phyloP scores from a whole-genome alignment of 2,329 filamentous ascomycete genomes.

The Arthroderma sp. region DNA sequence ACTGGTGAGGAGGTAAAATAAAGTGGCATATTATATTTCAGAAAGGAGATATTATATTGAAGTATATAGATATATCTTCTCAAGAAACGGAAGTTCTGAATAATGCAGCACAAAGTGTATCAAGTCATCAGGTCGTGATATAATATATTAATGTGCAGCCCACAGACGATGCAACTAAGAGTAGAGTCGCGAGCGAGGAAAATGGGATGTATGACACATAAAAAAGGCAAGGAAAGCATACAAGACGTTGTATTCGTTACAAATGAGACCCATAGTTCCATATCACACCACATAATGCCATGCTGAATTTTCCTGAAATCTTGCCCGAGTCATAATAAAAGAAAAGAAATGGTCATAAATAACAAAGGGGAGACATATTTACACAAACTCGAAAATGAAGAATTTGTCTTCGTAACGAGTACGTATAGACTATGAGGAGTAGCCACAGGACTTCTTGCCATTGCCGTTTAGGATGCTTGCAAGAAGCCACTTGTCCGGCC shows the following conservation, averaged over 20 bases:
- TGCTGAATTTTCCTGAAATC: background rate
- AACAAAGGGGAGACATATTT: background rate
- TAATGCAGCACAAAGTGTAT: background rate
- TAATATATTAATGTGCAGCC: background rate
- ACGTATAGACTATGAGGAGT: background rate
- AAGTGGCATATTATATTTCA: no score
- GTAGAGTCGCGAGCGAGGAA: background rate
- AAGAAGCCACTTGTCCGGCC: slow-evolving; percentile 16
- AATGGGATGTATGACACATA: background rate
- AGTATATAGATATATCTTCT: background rate
- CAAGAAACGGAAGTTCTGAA: background rate
- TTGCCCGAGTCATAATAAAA: slow-evolving; percentile 2
- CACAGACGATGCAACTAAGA: background rate
- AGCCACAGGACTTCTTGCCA: background rate
- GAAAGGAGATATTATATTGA: slow-evolving; percentile 1
- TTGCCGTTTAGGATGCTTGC: slow-evolving; percentile 7
- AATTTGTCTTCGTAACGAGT: background rate
- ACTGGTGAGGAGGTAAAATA: no score
- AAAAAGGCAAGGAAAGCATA: background rate
- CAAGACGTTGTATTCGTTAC: background rate
- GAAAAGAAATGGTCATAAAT: background rate
- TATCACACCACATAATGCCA: slow-evolving; percentile 3
- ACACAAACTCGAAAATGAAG: background rate
- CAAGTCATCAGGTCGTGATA: background rate
- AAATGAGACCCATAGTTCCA: background rate